A percentile compares a stretch with the other conserved stretches of the same genome.
phyloP scores from a whole-genome alignment of 2,329 filamentous ascomycete species.

The Cercospora zeae-maydis region DNA sequence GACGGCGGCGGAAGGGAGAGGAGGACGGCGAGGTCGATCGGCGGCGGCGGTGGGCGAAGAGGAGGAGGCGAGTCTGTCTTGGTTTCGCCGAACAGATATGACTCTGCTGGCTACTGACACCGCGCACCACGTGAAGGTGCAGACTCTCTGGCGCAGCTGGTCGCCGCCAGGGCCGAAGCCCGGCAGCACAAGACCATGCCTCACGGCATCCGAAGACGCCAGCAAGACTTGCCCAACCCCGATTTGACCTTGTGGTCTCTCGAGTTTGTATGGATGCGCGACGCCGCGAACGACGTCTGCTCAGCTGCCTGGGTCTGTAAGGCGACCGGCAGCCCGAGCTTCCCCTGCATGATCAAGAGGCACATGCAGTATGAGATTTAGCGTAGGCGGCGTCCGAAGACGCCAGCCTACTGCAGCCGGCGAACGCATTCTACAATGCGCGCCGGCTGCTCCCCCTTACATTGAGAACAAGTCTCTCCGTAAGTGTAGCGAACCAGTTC shows the following conservation, averaged over 20 bases:
- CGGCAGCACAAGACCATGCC: not conserved
- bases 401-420: not conserved
- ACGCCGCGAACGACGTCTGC: not conserved
- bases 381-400: conserved; percentile 4
- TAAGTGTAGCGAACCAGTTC: conserved; percentile 6
- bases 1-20: not conserved
- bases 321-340: not conserved
- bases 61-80: not conserved
- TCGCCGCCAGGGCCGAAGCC: conserved; percentile 3
- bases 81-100: not conserved
- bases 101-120: not conserved
- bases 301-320: not conserved
- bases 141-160: conserved; percentile 3
- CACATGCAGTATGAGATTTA: conserved; percentile 5
- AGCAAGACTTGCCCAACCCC: not conserved
- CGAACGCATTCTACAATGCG: not conserved
- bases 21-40: not conserved
- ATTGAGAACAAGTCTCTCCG: conserved; percentile 1
- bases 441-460: conserved; percentile 5
- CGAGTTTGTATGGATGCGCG: conserved; percentile 2
- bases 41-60: not conserved
- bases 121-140: conserved; percentile 6
- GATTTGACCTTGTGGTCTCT: conserved; percentile 7
- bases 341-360: not conserved
- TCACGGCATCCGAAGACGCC: conserved; percentile 2